Conservation (phyloP, 1,284 basidiomycete genomes). For the Sanghuangporus baumii region DNA sequence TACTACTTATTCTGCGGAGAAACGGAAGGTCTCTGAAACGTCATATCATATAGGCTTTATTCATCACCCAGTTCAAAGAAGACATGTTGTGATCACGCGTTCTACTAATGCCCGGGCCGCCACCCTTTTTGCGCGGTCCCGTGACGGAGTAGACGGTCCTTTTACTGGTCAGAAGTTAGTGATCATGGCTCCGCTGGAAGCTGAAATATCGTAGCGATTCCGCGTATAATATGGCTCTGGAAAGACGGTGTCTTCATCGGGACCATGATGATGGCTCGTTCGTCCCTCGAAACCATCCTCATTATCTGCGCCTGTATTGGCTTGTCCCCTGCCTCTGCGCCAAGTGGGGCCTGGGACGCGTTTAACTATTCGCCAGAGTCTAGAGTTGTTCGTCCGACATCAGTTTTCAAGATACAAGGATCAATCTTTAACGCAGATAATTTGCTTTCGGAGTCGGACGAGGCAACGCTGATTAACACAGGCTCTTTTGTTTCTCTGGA, state of each 20-base stretch:
- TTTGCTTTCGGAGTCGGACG: slow-evolving; percentile 29
- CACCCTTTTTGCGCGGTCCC: not conserved
- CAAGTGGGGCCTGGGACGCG: slow-evolving; percentile 38
- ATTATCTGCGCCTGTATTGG: not conserved
- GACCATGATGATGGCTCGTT: not conserved
- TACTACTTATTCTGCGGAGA: not conserved
- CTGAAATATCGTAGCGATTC: not conserved
- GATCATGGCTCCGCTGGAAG: not conserved
- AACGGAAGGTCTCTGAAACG: not conserved
- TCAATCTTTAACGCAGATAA: slow-evolving; percentile 25
- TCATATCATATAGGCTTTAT: not conserved
- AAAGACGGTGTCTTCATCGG: not conserved
- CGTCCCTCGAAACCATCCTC: not conserved
- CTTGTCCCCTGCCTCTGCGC: slow-evolving; percentile 24
- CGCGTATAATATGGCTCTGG: not conserved
- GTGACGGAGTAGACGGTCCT: not conserved
- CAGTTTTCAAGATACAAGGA: slow-evolving; percentile 31
- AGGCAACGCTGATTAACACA: slow-evolving; percentile 28
- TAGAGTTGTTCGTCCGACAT: slow-evolving; percentile 34
- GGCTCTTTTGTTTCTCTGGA: slow-evolving; percentile 40
- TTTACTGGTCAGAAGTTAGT: not conserved
- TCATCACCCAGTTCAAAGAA: not conserved
- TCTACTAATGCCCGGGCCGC: not conserved
- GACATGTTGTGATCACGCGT: not conserved
- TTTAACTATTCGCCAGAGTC: slow-evolving; percentile 41